These are phyloP conservation scores for Fusarium sp. DNA, from an alignment of 2,329 filamentous ascomycete genomes.

Conservation along the genomic window DNA sequence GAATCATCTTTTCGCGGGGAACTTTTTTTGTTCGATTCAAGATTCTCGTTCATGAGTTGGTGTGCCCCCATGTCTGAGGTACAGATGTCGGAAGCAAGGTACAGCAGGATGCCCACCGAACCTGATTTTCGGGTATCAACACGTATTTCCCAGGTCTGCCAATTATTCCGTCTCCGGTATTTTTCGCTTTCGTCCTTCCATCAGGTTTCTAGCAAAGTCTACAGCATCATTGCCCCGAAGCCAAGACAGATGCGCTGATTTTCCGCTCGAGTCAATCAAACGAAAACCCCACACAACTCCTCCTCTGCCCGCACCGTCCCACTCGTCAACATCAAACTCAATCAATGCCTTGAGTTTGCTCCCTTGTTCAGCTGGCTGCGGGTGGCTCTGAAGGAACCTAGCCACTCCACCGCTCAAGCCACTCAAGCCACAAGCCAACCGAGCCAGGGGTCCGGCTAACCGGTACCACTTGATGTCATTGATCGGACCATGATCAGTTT, in stretches of 20 bases:
- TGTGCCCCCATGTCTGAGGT: constrained; percentile 24
- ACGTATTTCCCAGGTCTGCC: background rate
- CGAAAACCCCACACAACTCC: constrained; percentile 20
- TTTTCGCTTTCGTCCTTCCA: constrained; percentile 18
- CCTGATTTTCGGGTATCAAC: background rate
- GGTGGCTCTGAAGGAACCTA: constrained; percentile 32
- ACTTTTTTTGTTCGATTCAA: constrained; percentile 26
- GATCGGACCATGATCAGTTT: constrained; percentile 34
- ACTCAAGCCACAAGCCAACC: constrained; percentile 34
- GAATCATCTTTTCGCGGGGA: constrained; percentile 34
- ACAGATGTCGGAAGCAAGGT: constrained; percentile 1
- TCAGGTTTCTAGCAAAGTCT: constrained; percentile 27
- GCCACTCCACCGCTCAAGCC: constrained; percentile 29
- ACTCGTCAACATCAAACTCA: constrained; percentile 23
- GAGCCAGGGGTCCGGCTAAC: constrained; percentile 30
- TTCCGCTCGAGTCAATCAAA: constrained; percentile 4
- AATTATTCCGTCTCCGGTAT: background rate
- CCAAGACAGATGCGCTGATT: constrained; percentile 11
- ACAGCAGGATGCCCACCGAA: background rate
- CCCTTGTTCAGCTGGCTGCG: constrained; percentile 41
- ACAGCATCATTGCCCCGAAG: constrained; percentile 6
- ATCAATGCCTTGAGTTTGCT: constrained; percentile 1
- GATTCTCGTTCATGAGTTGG: constrained; percentile 16
- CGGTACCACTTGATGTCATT: constrained; percentile 41
- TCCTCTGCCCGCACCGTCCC: constrained; percentile 14